Base-by-base conservation (phyloP, 768 basidiomycete genomes). In the Ephemerocybe angulata region DNA sequence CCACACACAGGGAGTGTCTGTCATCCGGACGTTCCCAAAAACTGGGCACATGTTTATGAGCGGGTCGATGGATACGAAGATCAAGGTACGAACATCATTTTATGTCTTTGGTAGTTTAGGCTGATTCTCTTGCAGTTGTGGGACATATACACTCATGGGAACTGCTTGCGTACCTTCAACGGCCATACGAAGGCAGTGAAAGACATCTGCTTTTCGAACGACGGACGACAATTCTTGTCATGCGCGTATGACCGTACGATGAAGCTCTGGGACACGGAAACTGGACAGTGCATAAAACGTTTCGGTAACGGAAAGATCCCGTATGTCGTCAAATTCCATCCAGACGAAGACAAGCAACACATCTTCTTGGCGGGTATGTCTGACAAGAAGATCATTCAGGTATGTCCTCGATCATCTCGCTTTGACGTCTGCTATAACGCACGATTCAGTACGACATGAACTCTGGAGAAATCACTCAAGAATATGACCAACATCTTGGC, bases 221-320 rank as follows among this genome's bases (percentile, higher is more conserved):
- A 93, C 59, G 97, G 97, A 1, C 81, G 80, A 31, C 80, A 78
- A 59, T 98, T 99, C 76, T 69, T 99, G 47, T 94, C 91, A 15
- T 96, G 95, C 60, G 87, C 84, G 49, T 98, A 97, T 64, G 97
- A 99, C 70, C 88, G 94, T 49, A 89, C 93, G 67, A 94, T 98
- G 86, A 99, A 99, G 72, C 78, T 98, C 12, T 99, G 97, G 97
- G 96, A 99, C 64, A 98, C 97, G 19, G 97, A 99, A 73, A 98
- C 97, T 0, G 96, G 94, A 1, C 92, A 98, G 74, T 98, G 97
- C 73, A 72, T 97, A 57, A 90, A 98, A 69, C 88, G 95, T 6
- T 99, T 98, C 73, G 88, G 90, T 60, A 98, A 98, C 64, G 97
- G 96, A 59, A 98, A 98, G 77, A 94, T 94, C 19, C 94, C 97